Conservation (phyloP, 2,329 filamentous ascomycete species). For the Nemania diffusa region DNA sequence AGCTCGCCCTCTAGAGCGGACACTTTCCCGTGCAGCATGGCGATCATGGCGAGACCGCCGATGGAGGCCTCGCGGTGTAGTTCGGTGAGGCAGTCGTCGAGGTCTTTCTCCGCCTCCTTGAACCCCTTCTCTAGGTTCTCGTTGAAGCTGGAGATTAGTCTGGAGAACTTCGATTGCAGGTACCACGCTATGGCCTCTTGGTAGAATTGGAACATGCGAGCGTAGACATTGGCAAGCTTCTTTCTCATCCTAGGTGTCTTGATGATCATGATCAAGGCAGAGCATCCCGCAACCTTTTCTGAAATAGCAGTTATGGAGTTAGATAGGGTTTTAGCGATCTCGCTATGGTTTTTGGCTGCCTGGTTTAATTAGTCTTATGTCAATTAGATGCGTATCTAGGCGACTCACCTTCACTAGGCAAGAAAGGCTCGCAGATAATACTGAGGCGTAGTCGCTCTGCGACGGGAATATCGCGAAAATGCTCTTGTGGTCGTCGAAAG, state of each 20-base stretch:
- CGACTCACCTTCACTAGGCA: conserved; percentile 33
- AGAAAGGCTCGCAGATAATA: conserved; percentile 30
- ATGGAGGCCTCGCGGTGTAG: conserved; percentile 31
- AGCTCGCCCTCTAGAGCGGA: conserved; percentile 14
- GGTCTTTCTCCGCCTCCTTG: conserved; percentile 9
- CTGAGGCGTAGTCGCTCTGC: conserved; percentile 28
- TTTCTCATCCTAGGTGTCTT: conserved; percentile 28
- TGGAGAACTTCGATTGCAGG: conserved; percentile 23
- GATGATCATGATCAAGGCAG: conserved; percentile 26
- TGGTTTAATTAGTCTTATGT: neutral
- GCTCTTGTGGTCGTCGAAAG: conserved; percentile 32
- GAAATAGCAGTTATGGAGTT: conserved; percentile 27
- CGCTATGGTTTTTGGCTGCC: conserved; percentile 35
- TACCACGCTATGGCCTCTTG: conserved; percentile 32
- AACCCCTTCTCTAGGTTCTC: conserved; percentile 16
- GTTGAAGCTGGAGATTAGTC: conserved; percentile 31
- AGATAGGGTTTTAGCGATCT: conserved; percentile 33
- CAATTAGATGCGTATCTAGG: neutral
- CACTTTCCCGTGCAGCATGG: conserved; percentile 17
- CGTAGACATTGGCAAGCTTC: conserved; percentile 34
- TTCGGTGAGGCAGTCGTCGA: conserved; percentile 29
- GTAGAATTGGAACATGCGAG: conserved; percentile 35
- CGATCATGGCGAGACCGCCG: conserved; percentile 26
- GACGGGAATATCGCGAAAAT: conserved; percentile 33
- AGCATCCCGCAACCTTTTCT: conserved; percentile 33